Evolutionary conservation across 306 rosid genomes (phyloP).

Genomic region (Bauhinia variegata): DNA sequence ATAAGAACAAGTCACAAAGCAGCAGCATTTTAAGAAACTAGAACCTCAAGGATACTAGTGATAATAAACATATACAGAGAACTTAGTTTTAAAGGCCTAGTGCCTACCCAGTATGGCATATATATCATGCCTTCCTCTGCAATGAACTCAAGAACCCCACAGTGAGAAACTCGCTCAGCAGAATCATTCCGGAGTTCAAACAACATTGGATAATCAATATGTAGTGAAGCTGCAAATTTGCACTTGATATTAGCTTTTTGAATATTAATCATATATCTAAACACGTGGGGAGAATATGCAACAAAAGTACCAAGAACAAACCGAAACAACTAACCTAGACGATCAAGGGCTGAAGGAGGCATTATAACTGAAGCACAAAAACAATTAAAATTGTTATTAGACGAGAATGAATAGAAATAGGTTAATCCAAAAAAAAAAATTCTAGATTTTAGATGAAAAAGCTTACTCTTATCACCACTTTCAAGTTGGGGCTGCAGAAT

Average conservation of each 20-base stretch:
- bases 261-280: neutral
- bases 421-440: neutral
- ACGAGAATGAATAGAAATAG: neutral
- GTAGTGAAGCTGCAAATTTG: constrained; percentile 53
- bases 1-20: constrained; percentile 7
- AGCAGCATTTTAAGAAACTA: constrained; percentile 21
- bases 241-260: constrained; percentile 30
- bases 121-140: constrained; percentile 75
- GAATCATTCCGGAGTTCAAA: constrained; percentile 56
- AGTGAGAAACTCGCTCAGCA: constrained; percentile 56
- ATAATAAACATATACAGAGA: too few relatives aligned
- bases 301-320: constrained; percentile 11
- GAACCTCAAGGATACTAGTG: constrained; percentile 13
- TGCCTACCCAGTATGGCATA: constrained; percentile 71
- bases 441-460: neutral
- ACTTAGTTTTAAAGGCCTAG: constrained; percentile 23
- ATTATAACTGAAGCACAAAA: constrained; percentile 52
- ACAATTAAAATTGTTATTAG: constrained; percentile 27
- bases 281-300: neutral
- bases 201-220: constrained; percentile 71
- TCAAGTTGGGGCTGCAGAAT: constrained; percentile 66
- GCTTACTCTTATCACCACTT: constrained; percentile 72
- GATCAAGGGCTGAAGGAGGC: constrained; percentile 80
- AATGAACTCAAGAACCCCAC: constrained; percentile 69
- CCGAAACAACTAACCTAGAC: constrained; percentile 56